phyloP scores from a whole-genome alignment of 768 basidiomycete genomes.

The Strobilomyces dryophilus region DNA sequence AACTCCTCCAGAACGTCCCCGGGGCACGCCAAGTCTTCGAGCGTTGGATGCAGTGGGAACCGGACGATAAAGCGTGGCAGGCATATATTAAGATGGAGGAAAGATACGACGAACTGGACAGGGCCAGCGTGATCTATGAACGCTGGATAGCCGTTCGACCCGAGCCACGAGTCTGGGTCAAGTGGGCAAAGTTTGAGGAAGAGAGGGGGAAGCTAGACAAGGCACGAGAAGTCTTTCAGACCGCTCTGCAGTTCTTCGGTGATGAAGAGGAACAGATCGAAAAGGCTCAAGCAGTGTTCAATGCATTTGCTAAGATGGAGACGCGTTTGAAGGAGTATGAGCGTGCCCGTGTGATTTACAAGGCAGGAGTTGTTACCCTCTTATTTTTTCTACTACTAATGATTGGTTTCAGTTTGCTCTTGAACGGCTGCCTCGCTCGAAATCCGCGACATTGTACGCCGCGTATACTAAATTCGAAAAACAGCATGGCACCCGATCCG shows the following conservation, averaged over 20 bases:
- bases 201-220: constrained; percentile 62
- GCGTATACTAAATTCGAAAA: constrained; percentile 98
- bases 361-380: constrained; percentile 45
- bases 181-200: constrained; percentile 87
- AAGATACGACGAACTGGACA: constrained; percentile 86
- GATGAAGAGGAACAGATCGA: constrained; percentile 87
- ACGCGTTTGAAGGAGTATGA: constrained; percentile 94
- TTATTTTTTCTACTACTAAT: background rate
- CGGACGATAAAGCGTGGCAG: constrained; percentile 99
- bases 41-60: constrained; percentile 99
- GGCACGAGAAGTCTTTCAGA: constrained; percentile 85
- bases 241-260: constrained; percentile 84
- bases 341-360: constrained; percentile 94
- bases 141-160: constrained; percentile 76
- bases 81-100: constrained; percentile 99
- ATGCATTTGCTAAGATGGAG: constrained; percentile 96
- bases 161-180: constrained; percentile 80
- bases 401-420: constrained; percentile 74
- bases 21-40: constrained; percentile 98
- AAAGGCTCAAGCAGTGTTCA: constrained; percentile 88
- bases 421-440: constrained; percentile 85
- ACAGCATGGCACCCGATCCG: constrained; percentile 85
- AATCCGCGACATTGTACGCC: constrained; percentile 83
- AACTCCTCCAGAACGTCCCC: constrained; percentile 91
- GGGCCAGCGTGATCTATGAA: constrained; percentile 91